These are phyloP conservation scores for Lizanozyma gosingica DNA, from an alignment of 1,139 yeast species.

Conservation along the genomic window DNA sequence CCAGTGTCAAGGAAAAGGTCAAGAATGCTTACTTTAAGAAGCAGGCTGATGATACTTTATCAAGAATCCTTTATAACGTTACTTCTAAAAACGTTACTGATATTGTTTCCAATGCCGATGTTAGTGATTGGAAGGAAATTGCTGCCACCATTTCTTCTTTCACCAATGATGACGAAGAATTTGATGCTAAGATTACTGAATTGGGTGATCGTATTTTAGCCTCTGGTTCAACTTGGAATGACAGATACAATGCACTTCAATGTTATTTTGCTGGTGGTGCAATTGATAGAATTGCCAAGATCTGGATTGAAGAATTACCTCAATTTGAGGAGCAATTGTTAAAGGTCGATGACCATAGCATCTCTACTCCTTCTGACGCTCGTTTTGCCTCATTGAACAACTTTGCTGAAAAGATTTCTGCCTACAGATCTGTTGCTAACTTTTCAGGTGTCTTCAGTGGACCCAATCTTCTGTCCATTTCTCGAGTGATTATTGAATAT, in stretches of 20 bases:
- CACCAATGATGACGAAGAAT: slow-evolving; percentile 34
- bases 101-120: slow-evolving; percentile 68
- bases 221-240: slow-evolving; percentile 21
- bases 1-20: slow-evolving; percentile 52
- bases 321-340: slow-evolving; percentile 46
- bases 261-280: slow-evolving; percentile 80
- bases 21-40: slow-evolving; percentile 61
- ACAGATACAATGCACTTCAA: slow-evolving; percentile 69
- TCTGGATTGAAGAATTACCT: slow-evolving; percentile 79
- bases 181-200: slow-evolving; percentile 46
- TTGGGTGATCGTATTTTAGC: slow-evolving; percentile 58
- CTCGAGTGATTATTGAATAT: slow-evolving; percentile 63
- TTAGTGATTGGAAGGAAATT: slow-evolving; percentile 74
- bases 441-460: slow-evolving; percentile 34
- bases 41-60: slow-evolving; percentile 42
- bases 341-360: slow-evolving; percentile 22
- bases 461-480: slow-evolving; percentile 41
- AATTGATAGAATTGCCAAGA: slow-evolving; percentile 64
- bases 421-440: slow-evolving; percentile 53
- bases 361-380: slow-evolving; percentile 70
- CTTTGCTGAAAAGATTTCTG: slow-evolving; percentile 76
- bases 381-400: slow-evolving; percentile 74
- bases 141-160: slow-evolving; percentile 63
- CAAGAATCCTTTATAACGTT: slow-evolving; percentile 67
- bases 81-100: slow-evolving; percentile 58